Conservation (phyloP, 805 yeast species). For the Pichia eremophila region DNA sequence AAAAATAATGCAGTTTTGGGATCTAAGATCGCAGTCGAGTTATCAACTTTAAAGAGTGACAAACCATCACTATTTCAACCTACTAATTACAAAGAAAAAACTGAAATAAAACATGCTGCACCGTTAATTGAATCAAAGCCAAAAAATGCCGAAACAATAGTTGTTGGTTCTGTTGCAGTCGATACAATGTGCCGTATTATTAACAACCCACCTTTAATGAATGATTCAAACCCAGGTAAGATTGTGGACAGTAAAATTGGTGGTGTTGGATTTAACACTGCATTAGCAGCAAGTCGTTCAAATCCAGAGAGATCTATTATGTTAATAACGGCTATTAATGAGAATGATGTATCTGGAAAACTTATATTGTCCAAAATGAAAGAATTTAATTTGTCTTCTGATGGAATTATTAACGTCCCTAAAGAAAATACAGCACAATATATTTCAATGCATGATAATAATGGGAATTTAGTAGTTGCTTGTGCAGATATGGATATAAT, state of each 20-base stretch:
- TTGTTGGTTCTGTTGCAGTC: constrained; percentile 70
- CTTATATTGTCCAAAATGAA: constrained; percentile 27
- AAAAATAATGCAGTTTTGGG: constrained; percentile 67
- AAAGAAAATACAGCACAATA: constrained; percentile 55
- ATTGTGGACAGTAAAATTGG: constrained; percentile 49
- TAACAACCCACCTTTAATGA: constrained; percentile 20
- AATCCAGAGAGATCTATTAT: constrained; percentile 24
- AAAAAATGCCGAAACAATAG: constrained; percentile 25
- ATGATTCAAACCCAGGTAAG: constrained; percentile 69
- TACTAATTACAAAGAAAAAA: neutral
- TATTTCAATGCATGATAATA: constrained; percentile 50
- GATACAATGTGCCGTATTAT: constrained; percentile 53
- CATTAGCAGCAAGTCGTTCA: constrained; percentile 36
- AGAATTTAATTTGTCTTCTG: constrained; percentile 21
- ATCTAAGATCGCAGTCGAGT: constrained; percentile 51
- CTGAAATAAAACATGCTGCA: too few species aligned
- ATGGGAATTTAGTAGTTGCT: constrained; percentile 63
- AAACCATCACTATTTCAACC: neutral
- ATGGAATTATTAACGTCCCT: constrained; percentile 30
- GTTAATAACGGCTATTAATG: constrained; percentile 51
- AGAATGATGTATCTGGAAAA: constrained; percentile 43
- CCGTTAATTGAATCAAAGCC: neutral
- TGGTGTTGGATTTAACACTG: constrained; percentile 79
- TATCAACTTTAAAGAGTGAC: constrained; percentile 29
- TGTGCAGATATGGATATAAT: constrained; percentile 79